Percentiles rank a stretch among this genome's conserved stretches.
Evolutionary conservation across 306 rosid species (phyloP).

Genomic region (Inga leiocalycina): DNA sequence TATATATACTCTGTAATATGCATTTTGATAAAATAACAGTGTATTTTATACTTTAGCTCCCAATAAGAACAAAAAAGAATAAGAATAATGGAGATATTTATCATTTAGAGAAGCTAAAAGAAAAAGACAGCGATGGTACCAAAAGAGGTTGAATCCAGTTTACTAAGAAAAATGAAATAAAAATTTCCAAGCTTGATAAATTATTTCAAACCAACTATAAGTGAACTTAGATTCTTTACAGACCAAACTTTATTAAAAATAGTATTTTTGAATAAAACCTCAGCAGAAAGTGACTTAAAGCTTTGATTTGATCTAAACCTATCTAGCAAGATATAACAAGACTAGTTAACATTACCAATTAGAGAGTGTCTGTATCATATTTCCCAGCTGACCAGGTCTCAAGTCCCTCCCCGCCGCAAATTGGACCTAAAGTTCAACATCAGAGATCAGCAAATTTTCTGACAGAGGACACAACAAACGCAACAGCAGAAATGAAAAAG

Average conservation of each 20-base stretch:
- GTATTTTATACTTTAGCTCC: too few species aligned
- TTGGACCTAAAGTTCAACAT: conserved; percentile 71
- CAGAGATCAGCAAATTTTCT: conserved; percentile 29
- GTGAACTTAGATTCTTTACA: conserved; percentile 1
- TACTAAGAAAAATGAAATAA: not conserved
- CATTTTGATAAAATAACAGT: too few species aligned
- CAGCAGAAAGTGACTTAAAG: not conserved
- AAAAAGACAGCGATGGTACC: not conserved
- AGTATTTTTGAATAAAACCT: conserved; percentile 3
- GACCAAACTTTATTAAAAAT: not conserved
- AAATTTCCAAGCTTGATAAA: conserved; percentile 1
- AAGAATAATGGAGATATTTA: not conserved
- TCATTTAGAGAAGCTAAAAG: conserved; percentile 12
- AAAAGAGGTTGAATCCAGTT: not conserved
- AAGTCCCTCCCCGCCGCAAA: conserved; percentile 98
- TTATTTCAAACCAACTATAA: not conserved
- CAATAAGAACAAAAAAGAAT: not conserved
- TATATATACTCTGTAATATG: too few species aligned
- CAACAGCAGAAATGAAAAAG: not conserved
- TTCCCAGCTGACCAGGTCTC: conserved; percentile 92
- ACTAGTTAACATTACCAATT: conserved; percentile 61
- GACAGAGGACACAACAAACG: not conserved
- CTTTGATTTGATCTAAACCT: not conserved
- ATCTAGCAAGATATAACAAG: not conserved
- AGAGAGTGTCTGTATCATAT: conserved; percentile 87